Conservation (phyloP, 495 filamentous ascomycete species). For the Xylaria flabelliformis region DNA sequence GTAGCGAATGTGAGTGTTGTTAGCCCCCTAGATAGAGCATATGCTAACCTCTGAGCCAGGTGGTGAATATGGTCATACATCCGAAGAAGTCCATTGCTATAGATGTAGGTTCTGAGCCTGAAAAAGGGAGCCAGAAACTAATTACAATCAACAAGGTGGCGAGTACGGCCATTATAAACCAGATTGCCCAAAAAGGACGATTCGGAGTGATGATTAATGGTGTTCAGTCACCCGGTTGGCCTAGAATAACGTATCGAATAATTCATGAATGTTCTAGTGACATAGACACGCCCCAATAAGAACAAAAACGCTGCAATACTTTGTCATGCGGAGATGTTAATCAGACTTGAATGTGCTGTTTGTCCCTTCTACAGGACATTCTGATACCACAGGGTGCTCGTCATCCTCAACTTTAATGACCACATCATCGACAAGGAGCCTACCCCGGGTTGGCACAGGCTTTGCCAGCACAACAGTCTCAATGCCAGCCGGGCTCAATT, state of each 20-base stretch:
- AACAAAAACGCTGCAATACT: not conserved
- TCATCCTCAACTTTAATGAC: constrained; percentile 30
- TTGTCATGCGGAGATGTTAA: not conserved
- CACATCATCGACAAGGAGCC: constrained; percentile 27
- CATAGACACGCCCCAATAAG: not conserved
- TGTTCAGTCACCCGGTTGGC: not conserved
- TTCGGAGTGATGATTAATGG: not conserved
- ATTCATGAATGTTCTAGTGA: not conserved
- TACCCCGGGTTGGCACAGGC: constrained; percentile 56
- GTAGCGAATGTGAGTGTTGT: not conserved
- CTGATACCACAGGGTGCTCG: not conserved
- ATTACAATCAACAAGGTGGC: too few relatives aligned
- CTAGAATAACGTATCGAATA: not conserved
- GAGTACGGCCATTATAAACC: too few relatives aligned
- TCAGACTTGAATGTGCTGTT: not conserved
- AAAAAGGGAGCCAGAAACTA: too few relatives aligned
- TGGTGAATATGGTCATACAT: not conserved
- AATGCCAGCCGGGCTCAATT: constrained; percentile 69
- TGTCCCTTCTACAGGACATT: not conserved
- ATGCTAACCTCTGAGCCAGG: not conserved
- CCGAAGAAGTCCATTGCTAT: not conserved
- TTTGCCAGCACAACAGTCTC: constrained; percentile 83
- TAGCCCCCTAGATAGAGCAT: not conserved
- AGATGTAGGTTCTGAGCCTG: too few relatives aligned
- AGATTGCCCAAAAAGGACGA: not conserved